Conservation (phyloP, 495 filamentous ascomycete genomes). For the Cudoniella acicularis region DNA sequence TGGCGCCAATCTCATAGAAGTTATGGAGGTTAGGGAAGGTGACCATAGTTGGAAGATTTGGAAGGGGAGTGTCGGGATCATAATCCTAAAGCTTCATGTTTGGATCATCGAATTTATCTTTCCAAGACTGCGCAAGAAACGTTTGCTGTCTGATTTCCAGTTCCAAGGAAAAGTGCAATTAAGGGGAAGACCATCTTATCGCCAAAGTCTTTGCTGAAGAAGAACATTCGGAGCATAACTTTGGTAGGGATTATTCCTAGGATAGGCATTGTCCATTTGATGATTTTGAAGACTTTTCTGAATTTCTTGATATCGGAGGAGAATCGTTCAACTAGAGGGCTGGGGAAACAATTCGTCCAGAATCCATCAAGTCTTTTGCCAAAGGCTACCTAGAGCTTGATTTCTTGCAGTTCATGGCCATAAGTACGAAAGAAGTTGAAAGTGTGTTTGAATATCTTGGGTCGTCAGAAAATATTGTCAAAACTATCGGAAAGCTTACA, state of each 20-base stretch:
- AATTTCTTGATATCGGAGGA: conserved; percentile 65
- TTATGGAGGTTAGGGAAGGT: conserved; percentile 71
- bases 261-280: conserved; percentile 66
- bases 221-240: conserved; percentile 62
- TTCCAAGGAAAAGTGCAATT: conserved; percentile 75
- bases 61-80: conserved; percentile 61
- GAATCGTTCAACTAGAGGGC: conserved; percentile 58
- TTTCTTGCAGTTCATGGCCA: conserved; percentile 61
- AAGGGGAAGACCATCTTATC: conserved; percentile 71
- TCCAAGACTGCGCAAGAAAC: conserved; percentile 74
- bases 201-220: conserved; percentile 70
- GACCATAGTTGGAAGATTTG: conserved; percentile 74
- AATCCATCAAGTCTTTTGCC: conserved; percentile 69
- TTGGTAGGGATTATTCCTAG: conserved; percentile 73
- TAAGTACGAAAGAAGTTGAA: conserved; percentile 72
- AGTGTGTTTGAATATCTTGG: conserved; percentile 73
- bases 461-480: neutral
- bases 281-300: conserved; percentile 57
- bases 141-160: conserved; percentile 74
- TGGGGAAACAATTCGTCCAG: conserved; percentile 81
- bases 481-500: conserved; percentile 9
- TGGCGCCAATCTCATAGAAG: conserved; percentile 69
- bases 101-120: conserved; percentile 68
- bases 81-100: conserved; percentile 77
- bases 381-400: conserved; percentile 77